Evolutionary conservation across 148 eudicot species (phyloP).

Genomic region (Euryodendron excelsum): DNA sequence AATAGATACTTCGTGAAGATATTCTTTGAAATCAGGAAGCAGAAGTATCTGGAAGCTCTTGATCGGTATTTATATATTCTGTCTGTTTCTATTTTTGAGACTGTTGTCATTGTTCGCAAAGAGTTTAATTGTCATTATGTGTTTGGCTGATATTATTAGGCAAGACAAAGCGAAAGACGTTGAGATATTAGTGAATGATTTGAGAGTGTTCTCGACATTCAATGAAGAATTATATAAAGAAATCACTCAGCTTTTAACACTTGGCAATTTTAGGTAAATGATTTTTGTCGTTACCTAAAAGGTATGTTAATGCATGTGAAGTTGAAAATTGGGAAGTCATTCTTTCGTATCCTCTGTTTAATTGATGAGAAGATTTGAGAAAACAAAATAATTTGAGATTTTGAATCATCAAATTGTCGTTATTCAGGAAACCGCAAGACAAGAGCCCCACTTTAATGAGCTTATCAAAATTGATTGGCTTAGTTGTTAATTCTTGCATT

Average conservation of each 20-base stretch:
- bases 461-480: background rate
- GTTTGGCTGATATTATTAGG: slow-evolving; percentile 40
- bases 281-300: background rate
- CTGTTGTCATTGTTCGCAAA: background rate
- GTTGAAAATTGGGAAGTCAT: background rate
- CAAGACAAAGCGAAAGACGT: slow-evolving; percentile 77
- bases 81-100: background rate
- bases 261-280: slow-evolving; percentile 66
- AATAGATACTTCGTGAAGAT: slow-evolving; percentile 88
- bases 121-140: background rate
- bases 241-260: slow-evolving; percentile 69
- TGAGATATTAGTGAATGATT: slow-evolving; percentile 66
- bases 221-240: slow-evolving; percentile 77
- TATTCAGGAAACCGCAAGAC: background rate
- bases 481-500: background rate
- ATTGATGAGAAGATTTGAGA: slow-evolving; percentile 8
- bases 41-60: slow-evolving; percentile 83
- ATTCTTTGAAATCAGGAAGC: slow-evolving; percentile 79
- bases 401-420: background rate
- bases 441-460: background rate
- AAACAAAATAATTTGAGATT: background rate
- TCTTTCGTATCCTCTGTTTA: background rate
- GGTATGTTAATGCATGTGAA: background rate
- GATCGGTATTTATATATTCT: slow-evolving; percentile 41
- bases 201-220: slow-evolving; percentile 81